A percentile compares a stretch with the other conserved stretches of the same genome.
Conservation (phyloP, 1,139 yeast genomes). For the Suhomyces bribrorum region DNA sequence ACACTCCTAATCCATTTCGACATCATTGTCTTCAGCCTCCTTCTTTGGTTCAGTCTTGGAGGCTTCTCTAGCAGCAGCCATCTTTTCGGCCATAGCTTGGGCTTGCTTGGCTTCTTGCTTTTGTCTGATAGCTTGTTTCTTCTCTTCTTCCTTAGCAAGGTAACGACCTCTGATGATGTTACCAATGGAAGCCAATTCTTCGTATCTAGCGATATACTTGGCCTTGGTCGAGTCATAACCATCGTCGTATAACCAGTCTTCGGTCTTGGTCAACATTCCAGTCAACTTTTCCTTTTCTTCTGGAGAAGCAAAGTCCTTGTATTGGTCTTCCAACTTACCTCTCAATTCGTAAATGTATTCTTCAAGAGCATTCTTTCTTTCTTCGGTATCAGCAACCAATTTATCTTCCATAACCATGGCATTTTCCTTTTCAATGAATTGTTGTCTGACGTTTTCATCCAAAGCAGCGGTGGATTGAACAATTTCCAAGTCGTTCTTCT, state of each 20-base stretch:
- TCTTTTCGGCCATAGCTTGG: constrained; percentile 87
- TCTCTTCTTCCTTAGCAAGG: constrained; percentile 91
- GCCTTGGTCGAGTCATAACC: constrained; percentile 97
- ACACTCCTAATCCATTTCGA: constrained; percentile 26
- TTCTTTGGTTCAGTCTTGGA: constrained; percentile 29
- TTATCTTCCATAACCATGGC: constrained; percentile 87
- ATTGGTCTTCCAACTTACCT: constrained; percentile 93
- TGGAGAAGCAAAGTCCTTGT: constrained; percentile 83
- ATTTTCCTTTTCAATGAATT: constrained; percentile 77
- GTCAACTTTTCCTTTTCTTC: constrained; percentile 83
- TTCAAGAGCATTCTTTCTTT: constrained; percentile 96
- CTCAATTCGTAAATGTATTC: constrained; percentile 97
- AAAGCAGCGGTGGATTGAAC: constrained; percentile 65
- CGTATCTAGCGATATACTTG: constrained; percentile 95
- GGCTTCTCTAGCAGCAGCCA: constrained; percentile 76
- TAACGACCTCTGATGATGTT: constrained; percentile 95
- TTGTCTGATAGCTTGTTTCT: constrained; percentile 83
- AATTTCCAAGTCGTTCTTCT: constrained; percentile 73
- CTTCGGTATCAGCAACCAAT: constrained; percentile 98
- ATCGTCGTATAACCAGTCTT: constrained; percentile 97
- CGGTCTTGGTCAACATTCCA: constrained; percentile 78
- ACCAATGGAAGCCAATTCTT: constrained; percentile 93
- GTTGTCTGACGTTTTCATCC: constrained; percentile 58
- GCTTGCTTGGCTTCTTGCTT: constrained; percentile 86
- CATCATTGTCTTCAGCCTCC: constrained; percentile 40